Evolutionary conservation across 2,329 filamentous ascomycete species (phyloP), one percentile per base, ranked within the genome.

Genomic region (Botrytis porri): DNA sequence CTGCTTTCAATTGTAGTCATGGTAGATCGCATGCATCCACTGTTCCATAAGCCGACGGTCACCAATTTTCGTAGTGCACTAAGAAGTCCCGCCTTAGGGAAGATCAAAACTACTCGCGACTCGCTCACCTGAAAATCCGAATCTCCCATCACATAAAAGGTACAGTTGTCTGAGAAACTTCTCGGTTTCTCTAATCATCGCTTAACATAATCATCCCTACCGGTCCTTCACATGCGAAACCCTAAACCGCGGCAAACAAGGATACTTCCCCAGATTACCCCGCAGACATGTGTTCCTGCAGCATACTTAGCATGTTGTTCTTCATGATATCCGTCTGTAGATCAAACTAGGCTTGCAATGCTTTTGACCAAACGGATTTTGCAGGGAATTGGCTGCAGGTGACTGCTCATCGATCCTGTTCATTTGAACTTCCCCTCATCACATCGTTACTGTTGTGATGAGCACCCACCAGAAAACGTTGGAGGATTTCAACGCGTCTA

Each of bases 221-320:
- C 62, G 22, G n/a, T 20, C 18, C 39, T 45, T 45, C 62, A 64
- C 62, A 45, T 64, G 62, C 29, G 41, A 64, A 32, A 22, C 39
- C 61, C n/a, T 22, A 64, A 45, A 45, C 62, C 41, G 62, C 62
- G 62, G 62, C 41, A 64, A 29, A 64, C 62, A 45, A 64, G 61
- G 39, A 63, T 43, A 45, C 25, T 63, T 63, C 41, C 41, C 41
- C 41, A 64, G 62, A 63, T 25, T 64, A 64, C 62, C 41, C 62
- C 62, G 62, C 62, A 64, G 39, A 64, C 62, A 64, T 64, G 61
- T 64, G n/a, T 64, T 64, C 39, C 39, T 45, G 61, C 39, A 64
- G 39, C 16, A 43, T 64, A 4, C n/a, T 14, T 35, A 35, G 59
- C 59, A n/a, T 37, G 32, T 35, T 7, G 39, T 45, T 22, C 39